Evolutionary conservation across 805 yeast species (phyloP).

Genomic region (Ogataea populi-albae): DNA sequence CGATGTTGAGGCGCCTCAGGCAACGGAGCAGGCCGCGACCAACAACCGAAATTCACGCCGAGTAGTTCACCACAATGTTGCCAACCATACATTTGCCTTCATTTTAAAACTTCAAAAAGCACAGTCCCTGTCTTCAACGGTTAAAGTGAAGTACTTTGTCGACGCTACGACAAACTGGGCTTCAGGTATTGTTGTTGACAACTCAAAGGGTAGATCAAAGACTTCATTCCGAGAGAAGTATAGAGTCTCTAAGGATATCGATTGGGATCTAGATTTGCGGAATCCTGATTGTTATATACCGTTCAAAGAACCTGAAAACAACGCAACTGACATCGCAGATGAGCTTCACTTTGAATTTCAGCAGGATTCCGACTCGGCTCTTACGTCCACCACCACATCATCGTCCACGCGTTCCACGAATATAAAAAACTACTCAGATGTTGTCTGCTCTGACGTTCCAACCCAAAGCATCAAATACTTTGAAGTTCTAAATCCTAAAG

Average conservation of each 20-base stretch:
- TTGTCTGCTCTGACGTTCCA: slow-evolving; percentile 21
- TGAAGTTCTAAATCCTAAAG: slow-evolving; percentile 23
- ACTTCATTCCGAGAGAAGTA: slow-evolving; percentile 42
- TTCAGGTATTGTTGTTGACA: slow-evolving; percentile 31
- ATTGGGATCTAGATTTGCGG: slow-evolving; percentile 43
- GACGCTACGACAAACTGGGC: slow-evolving; percentile 45
- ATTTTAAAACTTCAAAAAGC: slow-evolving; percentile 44
- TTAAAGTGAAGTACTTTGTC: slow-evolving; percentile 42
- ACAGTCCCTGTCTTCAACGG: slow-evolving; percentile 34
- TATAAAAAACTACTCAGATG: slow-evolving; percentile 11
- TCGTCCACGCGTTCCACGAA: slow-evolving; percentile 5
- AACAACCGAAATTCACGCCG: slow-evolving; percentile 1
- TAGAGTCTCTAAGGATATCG: slow-evolving; percentile 38
- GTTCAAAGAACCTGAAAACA: slow-evolving; percentile 16
- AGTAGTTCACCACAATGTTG: slow-evolving; percentile 23
- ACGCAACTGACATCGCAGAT: slow-evolving; percentile 12
- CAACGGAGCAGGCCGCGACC: slow-evolving; percentile 1
- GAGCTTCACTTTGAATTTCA: slow-evolving; percentile 18
- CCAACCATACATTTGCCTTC: slow-evolving; percentile 51
- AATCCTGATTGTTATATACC: slow-evolving; percentile 37
- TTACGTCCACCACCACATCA: slow-evolving; percentile 11
- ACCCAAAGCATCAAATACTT: slow-evolving; percentile 26
- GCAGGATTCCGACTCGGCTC: slow-evolving; percentile 19
- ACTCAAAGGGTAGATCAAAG: slow-evolving; percentile 41
- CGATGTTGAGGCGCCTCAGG: slow-evolving; percentile 10